Conservation (phyloP, 2,329 filamentous ascomycete genomes). For the Eutypella sp. region DNA sequence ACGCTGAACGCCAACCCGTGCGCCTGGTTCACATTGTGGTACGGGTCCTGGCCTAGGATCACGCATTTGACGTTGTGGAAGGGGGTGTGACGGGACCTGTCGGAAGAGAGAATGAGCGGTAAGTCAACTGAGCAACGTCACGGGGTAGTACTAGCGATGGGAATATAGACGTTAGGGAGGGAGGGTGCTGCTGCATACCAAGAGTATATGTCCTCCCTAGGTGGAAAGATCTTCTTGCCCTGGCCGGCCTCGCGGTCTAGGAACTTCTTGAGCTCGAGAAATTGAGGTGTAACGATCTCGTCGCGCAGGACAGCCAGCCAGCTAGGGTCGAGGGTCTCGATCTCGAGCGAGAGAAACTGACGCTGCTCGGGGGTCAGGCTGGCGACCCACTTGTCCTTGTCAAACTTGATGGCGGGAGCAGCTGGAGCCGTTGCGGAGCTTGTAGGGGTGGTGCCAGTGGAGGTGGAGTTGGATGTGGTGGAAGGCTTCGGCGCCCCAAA, state of each 20-base stretch:
- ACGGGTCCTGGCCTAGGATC: slow-evolving; percentile 93
- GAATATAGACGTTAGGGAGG: background rate
- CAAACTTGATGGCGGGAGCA: slow-evolving; percentile 52
- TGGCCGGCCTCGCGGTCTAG: slow-evolving; percentile 69
- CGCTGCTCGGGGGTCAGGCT: slow-evolving; percentile 76
- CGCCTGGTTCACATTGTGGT: slow-evolving; percentile 92
- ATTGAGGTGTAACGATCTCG: slow-evolving; percentile 72
- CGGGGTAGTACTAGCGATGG: slow-evolving; percentile 1
- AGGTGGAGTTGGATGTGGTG: slow-evolving; percentile 7
- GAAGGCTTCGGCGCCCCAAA: slow-evolving; percentile 65
- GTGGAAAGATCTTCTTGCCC: slow-evolving; percentile 80
- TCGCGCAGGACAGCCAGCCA: slow-evolving; percentile 89
- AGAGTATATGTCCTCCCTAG: slow-evolving; percentile 83
- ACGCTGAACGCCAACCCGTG: slow-evolving; percentile 96
- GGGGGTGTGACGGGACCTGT: slow-evolving; percentile 91
- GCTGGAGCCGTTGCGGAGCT: slow-evolving; percentile 15
- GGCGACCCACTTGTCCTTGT: slow-evolving; percentile 87
- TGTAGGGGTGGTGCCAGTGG: slow-evolving; percentile 6
- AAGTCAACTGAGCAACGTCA: slow-evolving; percentile 9
- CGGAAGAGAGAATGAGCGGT: slow-evolving; percentile 5
- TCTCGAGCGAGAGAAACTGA: slow-evolving; percentile 78
- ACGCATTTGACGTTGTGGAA: slow-evolving; percentile 86
- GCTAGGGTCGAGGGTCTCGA: slow-evolving; percentile 84
- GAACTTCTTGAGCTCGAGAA: slow-evolving; percentile 84
- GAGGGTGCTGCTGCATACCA: slow-evolving; percentile 57